Percentiles rank a stretch among this genome's conserved stretches.
phyloP scores from a whole-genome alignment of 2,329 filamentous ascomycete genomes.

The Emericellopsis cladophorae region DNA sequence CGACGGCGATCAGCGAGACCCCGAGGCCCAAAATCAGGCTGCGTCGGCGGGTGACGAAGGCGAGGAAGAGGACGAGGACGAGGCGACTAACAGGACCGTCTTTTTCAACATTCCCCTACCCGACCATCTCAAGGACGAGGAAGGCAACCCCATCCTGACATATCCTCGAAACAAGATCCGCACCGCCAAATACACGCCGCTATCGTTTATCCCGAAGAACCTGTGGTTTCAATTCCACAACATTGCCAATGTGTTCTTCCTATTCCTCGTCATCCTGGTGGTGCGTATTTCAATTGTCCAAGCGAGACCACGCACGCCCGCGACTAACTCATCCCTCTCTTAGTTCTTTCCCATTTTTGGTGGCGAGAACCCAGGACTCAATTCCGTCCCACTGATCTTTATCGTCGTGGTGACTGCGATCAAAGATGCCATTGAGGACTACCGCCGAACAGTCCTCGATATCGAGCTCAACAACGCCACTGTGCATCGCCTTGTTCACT shows the following conservation, averaged over 20 bases:
- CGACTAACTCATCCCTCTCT: neutral
- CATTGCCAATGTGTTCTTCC: conserved; percentile 95
- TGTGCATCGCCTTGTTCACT: conserved; percentile 78
- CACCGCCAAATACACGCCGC: conserved; percentile 90
- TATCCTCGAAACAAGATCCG: conserved; percentile 93
- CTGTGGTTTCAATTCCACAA: conserved; percentile 98
- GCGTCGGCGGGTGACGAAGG: conserved; percentile 9
- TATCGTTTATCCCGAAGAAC: conserved; percentile 95
- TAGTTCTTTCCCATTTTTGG: conserved; percentile 97
- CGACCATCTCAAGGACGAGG: conserved; percentile 60
- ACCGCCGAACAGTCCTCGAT: conserved; percentile 79
- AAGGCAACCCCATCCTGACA: conserved; percentile 56
- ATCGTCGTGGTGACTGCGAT: conserved; percentile 80
- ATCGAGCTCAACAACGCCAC: conserved; percentile 93
- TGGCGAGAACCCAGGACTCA: conserved; percentile 77
- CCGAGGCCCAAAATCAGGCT: conserved; percentile 11
- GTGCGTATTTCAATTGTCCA: conserved; percentile 44
- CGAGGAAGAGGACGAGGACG: conserved; percentile 21
- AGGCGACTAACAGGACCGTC: conserved; percentile 41
- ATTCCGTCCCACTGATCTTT: conserved; percentile 82
- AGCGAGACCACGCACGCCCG: neutral
- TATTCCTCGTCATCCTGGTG: conserved; percentile 87
- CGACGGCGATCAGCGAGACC: conserved; percentile 17
- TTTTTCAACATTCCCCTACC: conserved; percentile 85
- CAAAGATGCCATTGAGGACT: conserved; percentile 95